Base-by-base conservation (phyloP, 257 asterid species). In the Mitragyna speciosa region DNA sequence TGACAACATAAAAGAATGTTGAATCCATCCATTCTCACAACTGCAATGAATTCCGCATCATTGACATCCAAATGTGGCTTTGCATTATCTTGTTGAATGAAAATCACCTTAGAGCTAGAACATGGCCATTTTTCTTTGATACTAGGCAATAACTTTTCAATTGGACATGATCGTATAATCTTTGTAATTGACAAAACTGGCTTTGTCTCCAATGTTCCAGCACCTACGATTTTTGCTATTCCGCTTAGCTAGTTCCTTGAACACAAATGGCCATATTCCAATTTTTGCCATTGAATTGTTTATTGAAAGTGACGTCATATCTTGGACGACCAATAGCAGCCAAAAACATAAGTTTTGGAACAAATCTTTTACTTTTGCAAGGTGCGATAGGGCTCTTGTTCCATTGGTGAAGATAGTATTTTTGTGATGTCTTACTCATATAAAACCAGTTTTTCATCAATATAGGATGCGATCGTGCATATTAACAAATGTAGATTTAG, bases 61-160 rank as follows among this genome's bases (percentile, higher is more conserved):
- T 36, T 12, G 56, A 17, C 12, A 52, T 14, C 59, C 3, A 52
- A 16, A 52, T 52, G 70, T 12, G 76, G 49, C 36, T 30, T 70
- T 26, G 70, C 82, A 69, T 78, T 78, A 31, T 69, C 76, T 39
- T 78, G 70, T 54, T 78, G 59, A 17, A 68, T 68, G 26, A 33
- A 78, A 16, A 54, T 78, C 11, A 16, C 24, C 8, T 15, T 64
- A 7, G 4, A n/a, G 19, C 12, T 33, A 20, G 54, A 48, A n/a
- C 64, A 41, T 7, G 80, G 64, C 47, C 63, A 76, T 63, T 76
- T n/a, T 12, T 24, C 72, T 20, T 41, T 61, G 17, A 76, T 76
- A 0, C 73, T 7, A 7, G 31, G 73, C 36, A 76, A 30, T 3
- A 76, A 19, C 45, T 64, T 64, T 1, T 63, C 48, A 11, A 76